Evolutionary conservation across 306 rosid species (phyloP), one percentile per base, ranked within the genome.

Genomic region (Dryas octopetala): DNA sequence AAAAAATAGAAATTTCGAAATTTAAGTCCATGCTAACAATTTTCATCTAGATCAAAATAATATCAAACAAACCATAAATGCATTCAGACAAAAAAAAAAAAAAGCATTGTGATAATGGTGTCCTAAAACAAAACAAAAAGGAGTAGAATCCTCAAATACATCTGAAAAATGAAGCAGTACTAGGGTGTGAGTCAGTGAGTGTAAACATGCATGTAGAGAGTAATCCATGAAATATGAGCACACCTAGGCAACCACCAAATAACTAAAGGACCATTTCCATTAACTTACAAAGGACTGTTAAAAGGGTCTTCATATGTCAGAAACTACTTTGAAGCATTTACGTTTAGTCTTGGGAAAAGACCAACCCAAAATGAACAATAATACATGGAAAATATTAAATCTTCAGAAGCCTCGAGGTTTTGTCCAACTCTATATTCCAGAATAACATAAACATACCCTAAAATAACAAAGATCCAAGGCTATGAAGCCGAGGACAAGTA

Each of bases 391-490:
- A 45, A 32, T 32, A 32, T 32, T 1, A 32, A 47, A 32, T 46
- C 54, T 23, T 68, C 23, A 38, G 73, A 64, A 68, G 84, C 84
- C 84, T 83, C 79, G 17, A 79, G 52, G 65, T 76, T 72, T 63
- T 73, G 57, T 76, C 63, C 84, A 80, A 76, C 81, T 73, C 81
- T 83, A 76, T 79, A 69, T 51, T 61, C 81, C 61, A 71, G 73
- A 14, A 83, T 65, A 70, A 16, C 70, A 53, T 19, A 61, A 66
- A 66, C 48, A 51, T 72, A 62, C 73, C 70, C 83, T 66, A 79
- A 53, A 17, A 61, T 46, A 72, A 66, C 63, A 79, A 79, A 60
- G 84, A 71, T 76, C 76, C 48, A 74, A 54, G 15, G 79, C 81
- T 62, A 79, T 54, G 59, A 76, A 47, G 67, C 81, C 62, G 28